phyloP scores from a whole-genome alignment of 1,284 basidiomycete species.

The Ustilago sp. region DNA sequence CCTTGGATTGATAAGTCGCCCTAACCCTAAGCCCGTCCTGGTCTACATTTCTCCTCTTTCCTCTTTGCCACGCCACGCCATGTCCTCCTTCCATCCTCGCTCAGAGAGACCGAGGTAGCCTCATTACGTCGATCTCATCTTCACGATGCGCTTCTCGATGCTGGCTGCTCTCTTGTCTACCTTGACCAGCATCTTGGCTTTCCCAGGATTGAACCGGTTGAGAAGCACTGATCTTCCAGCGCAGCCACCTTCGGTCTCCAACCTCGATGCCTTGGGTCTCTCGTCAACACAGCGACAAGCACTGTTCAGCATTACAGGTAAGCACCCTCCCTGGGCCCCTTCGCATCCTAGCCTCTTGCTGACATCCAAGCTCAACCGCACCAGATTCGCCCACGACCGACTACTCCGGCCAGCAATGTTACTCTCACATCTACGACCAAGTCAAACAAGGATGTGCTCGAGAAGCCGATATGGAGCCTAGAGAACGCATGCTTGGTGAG shows the following conservation, averaged over 20 bases:
- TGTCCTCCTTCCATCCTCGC: not conserved
- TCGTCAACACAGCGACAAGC: constrained; percentile 9
- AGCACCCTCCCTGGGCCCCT: not conserved
- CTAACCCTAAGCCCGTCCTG: no score
- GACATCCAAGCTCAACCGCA: not conserved
- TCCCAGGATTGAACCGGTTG: not conserved
- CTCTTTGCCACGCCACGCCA: not conserved
- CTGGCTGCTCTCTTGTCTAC: not conserved
- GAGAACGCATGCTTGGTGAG: constrained; percentile 34
- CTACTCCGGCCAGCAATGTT: constrained; percentile 16
- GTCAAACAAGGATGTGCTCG: constrained; percentile 19
- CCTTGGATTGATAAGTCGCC: not conserved
- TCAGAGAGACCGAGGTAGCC: not conserved
- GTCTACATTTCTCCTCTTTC: not conserved
- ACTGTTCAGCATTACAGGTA: constrained; percentile 18
- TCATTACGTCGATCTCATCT: not conserved
- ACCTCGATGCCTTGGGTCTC: not conserved
- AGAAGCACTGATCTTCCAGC: not conserved
- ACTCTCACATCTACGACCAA: constrained; percentile 29
- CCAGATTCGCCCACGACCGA: not conserved
- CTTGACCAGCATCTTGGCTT: not conserved
- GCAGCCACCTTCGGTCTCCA: not conserved
- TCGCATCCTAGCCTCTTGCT: no score
- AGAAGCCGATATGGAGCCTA: constrained; percentile 18
- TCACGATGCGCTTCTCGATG: not conserved